Base-by-base conservation (phyloP, 805 yeast genomes). In the Barnettozyma salicaria region DNA sequence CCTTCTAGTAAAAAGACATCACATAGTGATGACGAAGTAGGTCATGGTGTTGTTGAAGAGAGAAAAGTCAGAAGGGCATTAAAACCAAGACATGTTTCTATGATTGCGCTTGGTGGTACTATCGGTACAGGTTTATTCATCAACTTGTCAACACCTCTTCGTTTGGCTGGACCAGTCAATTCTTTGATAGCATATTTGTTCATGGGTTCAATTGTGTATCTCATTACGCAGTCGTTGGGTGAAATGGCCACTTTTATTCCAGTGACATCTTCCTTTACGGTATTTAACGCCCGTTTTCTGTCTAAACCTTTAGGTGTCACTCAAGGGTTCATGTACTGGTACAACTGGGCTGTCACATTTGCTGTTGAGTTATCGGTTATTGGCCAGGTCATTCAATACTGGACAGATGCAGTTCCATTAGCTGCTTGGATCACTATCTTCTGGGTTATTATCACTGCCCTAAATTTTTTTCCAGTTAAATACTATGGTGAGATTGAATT, bases 201-300 rank as follows among this genome's bases (percentile, higher is more conserved):
- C 58, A 77, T 80, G 68, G 85, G 84, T 27, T 59, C 80, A 4
- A 57, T 82, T 35, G 84, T 78, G 1, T 78, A 67, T 47, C 68
- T 72, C 10, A 81, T 82, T 32, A 76, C 84, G 18, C 88, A 80
- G 55, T 71, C 82, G 3, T 61, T 82, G 37, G 89, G 88, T 51
- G 90, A 82, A 58, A 79, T 82, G 89, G 87, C 88, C 34, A 80
- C 88, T 13, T 78, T 73, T 48, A 76, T 81, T 14, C 89, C 89
- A 6, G 73, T 78, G 30, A 64, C 80, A 4, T 67, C 77, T 1
- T 78, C 86, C 1, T 79, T 80, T 60, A 73, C 83, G 21, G 83
- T 78, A 30, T 81, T 80, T 56, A 73, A 78, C 25, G 67, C 81
- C 6, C 65, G 82, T 47, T 82, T 80, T 64, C 58, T 80, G 21